phyloP scores from a whole-genome alignment of 2,329 filamentous ascomycete genomes.

The Fonsecaea pedrosoi region DNA sequence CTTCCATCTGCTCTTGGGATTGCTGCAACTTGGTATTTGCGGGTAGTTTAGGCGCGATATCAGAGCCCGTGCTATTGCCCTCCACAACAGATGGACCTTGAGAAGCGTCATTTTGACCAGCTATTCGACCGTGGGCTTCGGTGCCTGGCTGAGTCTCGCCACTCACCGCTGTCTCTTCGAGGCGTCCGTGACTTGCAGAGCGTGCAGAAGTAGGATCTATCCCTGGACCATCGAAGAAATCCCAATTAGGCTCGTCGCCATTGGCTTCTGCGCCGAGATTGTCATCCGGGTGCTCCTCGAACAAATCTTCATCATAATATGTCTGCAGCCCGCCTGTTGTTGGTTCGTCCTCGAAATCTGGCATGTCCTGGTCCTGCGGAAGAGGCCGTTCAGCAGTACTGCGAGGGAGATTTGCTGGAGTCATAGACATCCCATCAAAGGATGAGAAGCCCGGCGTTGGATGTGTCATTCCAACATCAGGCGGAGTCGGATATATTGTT shows the following conservation, averaged over 20 bases:
- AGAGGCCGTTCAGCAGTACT: conserved; percentile 11
- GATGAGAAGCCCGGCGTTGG: conserved; percentile 42
- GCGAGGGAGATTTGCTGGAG: conserved; percentile 41
- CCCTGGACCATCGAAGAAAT: conserved; percentile 66
- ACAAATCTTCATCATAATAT: conserved; percentile 62
- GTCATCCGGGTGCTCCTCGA: conserved; percentile 63
- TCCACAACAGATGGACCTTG: neutral
- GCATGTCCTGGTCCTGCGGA: conserved; percentile 31
- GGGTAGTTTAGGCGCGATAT: neutral
- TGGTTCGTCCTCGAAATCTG: conserved; percentile 27
- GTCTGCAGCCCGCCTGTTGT: conserved; percentile 43
- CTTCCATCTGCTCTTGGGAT: neutral
- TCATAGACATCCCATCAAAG: conserved; percentile 43
- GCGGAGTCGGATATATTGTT: conserved; percentile 61
- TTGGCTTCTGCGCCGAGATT: conserved; percentile 62
- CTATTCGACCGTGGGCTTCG: neutral
- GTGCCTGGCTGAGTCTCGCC: neutral
- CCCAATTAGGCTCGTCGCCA: conserved; percentile 66
- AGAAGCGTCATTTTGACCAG: neutral
- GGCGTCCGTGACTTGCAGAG: conserved; percentile 9
- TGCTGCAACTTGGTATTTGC: neutral
- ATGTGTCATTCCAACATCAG: conserved; percentile 53
- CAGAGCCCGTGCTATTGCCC: neutral
- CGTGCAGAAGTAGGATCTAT: conserved; percentile 20
- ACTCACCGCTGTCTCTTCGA: conserved; percentile 2